phyloP scores from a whole-genome alignment of 371 early-diverging fungal genomes.

The Mortierella sp. region DNA sequence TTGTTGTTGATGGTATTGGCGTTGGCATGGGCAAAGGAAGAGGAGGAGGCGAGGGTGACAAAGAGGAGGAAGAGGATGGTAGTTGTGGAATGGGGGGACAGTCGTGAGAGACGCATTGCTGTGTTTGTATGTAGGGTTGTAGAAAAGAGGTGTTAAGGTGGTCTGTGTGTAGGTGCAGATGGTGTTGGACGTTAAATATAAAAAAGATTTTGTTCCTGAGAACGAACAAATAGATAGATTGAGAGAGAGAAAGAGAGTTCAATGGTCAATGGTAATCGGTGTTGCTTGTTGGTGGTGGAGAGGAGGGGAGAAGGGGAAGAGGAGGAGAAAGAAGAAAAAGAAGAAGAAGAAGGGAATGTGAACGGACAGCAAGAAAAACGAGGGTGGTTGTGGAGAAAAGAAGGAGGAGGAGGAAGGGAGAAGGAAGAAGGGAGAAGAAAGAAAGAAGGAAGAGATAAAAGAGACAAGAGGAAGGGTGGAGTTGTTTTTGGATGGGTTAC shows the following conservation, averaged over 20 bases:
- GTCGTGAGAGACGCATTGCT: constrained; percentile 29
- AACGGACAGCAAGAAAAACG: neutral
- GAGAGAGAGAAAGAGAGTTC: too few species aligned
- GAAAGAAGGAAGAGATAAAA: neutral
- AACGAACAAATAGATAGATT: neutral
- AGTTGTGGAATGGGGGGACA: neutral
- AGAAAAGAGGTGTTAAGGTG: neutral
- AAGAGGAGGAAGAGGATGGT: constrained; percentile 18
- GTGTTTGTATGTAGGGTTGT: neutral
- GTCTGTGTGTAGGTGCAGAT: neutral
- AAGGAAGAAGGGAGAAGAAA: neutral
- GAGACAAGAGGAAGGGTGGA: neutral
- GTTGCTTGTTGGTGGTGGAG: neutral
- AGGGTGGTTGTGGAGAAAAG: neutral
- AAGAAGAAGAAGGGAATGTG: neutral
- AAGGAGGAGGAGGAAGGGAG: neutral
- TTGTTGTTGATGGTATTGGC: constrained; percentile 6
- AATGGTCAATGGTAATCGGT: neutral
- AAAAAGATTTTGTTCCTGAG: neutral
- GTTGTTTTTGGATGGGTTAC: neutral
- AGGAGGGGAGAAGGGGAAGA: neutral
- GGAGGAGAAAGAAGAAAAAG: neutral
- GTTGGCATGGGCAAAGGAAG: neutral
- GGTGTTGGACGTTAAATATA: neutral
- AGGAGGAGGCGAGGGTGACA: neutral